Evolutionary conservation across 1,284 basidiomycete species (phyloP).

Genomic region (Cryptococcus maquisensis): DNA sequence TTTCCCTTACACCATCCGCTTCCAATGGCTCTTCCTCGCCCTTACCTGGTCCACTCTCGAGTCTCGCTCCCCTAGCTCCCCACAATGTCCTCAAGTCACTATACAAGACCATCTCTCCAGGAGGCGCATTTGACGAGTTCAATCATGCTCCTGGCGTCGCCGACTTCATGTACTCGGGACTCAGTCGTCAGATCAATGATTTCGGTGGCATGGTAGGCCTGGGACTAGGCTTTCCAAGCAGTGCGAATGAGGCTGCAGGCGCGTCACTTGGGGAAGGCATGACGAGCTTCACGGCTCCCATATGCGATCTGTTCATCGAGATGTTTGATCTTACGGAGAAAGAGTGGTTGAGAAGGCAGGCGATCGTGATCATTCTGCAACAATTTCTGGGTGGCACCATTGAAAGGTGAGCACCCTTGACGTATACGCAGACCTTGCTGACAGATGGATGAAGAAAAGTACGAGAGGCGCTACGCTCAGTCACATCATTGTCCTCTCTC

Average conservation of each 20-base stretch:
- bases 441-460: not conserved
- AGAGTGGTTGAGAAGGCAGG: slow-evolving; percentile 93
- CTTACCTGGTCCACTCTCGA: slow-evolving; percentile 4
- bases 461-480: slow-evolving; percentile 54
- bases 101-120: slow-evolving; percentile 65
- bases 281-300: slow-evolving; percentile 85
- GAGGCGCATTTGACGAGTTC: slow-evolving; percentile 82
- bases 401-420: slow-evolving; percentile 60
- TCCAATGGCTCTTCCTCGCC: not conserved
- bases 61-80: slow-evolving; percentile 55
- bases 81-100: slow-evolving; percentile 70
- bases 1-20: slow-evolving; percentile 59
- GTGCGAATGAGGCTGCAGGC: not conserved
- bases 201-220: slow-evolving; percentile 71
- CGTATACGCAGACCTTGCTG: not conserved
- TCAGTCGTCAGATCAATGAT: slow-evolving; percentile 82
- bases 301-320: slow-evolving; percentile 87
- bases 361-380: slow-evolving; percentile 91
- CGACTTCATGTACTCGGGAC: slow-evolving; percentile 64
- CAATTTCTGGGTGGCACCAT: slow-evolving; percentile 93
- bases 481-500: slow-evolving; percentile 64
- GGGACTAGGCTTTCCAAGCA: slow-evolving; percentile 54
- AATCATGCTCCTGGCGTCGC: slow-evolving; percentile 89
- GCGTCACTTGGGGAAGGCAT: slow-evolving; percentile 72
- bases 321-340: slow-evolving; percentile 92